Percentiles rank a stretch among this genome's conserved stretches.
Evolutionary conservation across 305 asterid genomes (phyloP).

Genomic region (Rubia tinctorum): DNA sequence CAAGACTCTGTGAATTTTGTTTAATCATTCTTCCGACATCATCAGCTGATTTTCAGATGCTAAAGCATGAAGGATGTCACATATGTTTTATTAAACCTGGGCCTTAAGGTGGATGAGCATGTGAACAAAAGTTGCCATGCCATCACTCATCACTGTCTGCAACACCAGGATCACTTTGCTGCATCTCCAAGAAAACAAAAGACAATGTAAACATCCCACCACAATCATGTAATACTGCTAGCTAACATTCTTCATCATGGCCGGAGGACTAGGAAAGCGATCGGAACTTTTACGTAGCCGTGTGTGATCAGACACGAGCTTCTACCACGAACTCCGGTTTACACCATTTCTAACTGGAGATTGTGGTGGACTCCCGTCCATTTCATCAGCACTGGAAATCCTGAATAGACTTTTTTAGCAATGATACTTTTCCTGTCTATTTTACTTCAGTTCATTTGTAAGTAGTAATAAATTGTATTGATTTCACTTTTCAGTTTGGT

Average conservation of each 20-base stretch:
- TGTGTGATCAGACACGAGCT: neutral
- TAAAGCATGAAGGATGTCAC: slow-evolving; percentile 2
- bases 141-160: slow-evolving; percentile 11
- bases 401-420: too few species aligned
- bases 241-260: neutral
- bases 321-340: neutral
- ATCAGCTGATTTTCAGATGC: slow-evolving; percentile 8
- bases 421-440: too few species aligned
- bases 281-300: neutral
- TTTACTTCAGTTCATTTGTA: too few species aligned
- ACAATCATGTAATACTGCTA: neutral
- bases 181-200: slow-evolving; percentile 18
- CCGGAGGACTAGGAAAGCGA: neutral
- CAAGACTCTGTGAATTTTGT: neutral
- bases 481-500: too few species aligned
- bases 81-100: neutral
- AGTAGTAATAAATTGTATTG: too few species aligned
- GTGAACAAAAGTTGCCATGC: slow-evolving; percentile 14
- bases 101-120: neutral
- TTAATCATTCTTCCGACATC: slow-evolving; percentile 17
- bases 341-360: neutral
- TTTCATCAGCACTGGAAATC: too few species aligned
- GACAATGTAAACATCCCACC: slow-evolving; percentile 4
- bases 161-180: slow-evolving; percentile 15
- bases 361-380: too few species aligned